Evolutionary conservation across 2,329 filamentous ascomycete genomes (phyloP).

Genomic region (Cryphonectria japonica): DNA sequence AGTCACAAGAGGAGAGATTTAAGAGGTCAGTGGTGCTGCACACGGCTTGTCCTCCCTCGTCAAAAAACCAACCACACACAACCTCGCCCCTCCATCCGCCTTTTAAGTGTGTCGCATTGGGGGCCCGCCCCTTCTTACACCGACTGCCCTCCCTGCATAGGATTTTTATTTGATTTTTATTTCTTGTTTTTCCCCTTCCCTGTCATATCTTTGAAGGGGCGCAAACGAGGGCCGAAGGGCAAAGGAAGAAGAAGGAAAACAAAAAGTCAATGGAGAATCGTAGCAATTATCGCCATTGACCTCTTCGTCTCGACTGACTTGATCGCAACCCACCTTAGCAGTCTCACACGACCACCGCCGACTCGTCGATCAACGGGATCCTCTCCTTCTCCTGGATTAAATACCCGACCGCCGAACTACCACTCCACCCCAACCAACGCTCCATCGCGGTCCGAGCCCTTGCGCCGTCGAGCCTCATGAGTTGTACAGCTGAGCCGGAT

Average conservation of each 20-base stretch:
- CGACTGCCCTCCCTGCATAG: constrained; percentile 27
- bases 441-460: constrained; percentile 18
- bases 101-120: constrained; percentile 15
- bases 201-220: constrained; percentile 1
- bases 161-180: background rate
- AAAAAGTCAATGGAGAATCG: too few relatives aligned
- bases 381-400: background rate
- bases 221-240: background rate
- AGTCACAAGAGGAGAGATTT: background rate
- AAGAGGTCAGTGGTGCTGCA: constrained; percentile 20
- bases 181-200: background rate
- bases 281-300: constrained; percentile 2
- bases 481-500: constrained; percentile 46
- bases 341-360: background rate
- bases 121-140: constrained; percentile 13
- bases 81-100: constrained; percentile 17
- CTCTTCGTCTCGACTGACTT: background rate
- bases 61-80: constrained; percentile 22
- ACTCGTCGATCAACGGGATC: background rate
- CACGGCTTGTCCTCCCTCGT: constrained; percentile 12
- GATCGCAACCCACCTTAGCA: background rate
- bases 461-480: constrained; percentile 46
- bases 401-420: background rate
- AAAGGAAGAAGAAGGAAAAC: background rate
- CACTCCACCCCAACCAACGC: background rate